Percentiles rank a stretch among this genome's conserved stretches.
phyloP scores from a whole-genome alignment of 768 basidiomycete genomes.

The Terana coerulea region DNA sequence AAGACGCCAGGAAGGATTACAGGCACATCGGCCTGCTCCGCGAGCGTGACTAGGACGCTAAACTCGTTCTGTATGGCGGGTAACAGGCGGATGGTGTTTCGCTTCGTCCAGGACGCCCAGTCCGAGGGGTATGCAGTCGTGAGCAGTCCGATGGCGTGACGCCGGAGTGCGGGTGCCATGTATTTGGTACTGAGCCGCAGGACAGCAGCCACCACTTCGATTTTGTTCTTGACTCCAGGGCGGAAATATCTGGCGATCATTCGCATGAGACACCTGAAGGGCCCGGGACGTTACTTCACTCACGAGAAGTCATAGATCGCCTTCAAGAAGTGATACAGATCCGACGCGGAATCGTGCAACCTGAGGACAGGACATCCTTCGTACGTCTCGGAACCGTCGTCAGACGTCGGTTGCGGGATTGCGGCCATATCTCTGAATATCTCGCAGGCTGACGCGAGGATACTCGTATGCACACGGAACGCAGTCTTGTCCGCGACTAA shows the following conservation, averaged over 20 bases:
- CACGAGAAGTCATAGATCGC: slow-evolving; percentile 4
- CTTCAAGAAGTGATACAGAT: slow-evolving; percentile 7
- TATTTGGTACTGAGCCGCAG: slow-evolving; percentile 23
- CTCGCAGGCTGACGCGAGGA: slow-evolving; percentile 17
- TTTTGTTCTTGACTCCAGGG: slow-evolving; percentile 11
- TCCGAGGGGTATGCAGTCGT: slow-evolving; percentile 17
- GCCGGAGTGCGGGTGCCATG: slow-evolving; percentile 9
- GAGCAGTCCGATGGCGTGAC: slow-evolving; percentile 16
- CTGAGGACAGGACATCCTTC: not conserved
- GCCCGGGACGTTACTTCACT: not conserved
- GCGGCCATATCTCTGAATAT: slow-evolving; percentile 22
- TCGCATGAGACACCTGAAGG: too few relatives aligned
- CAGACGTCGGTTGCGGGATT: slow-evolving; percentile 13
- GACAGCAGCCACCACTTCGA: slow-evolving; percentile 6
- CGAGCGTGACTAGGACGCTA: slow-evolving; percentile 11
- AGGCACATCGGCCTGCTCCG: slow-evolving; percentile 13
- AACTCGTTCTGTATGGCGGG: slow-evolving; percentile 8
- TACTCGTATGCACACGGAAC: slow-evolving; percentile 22
- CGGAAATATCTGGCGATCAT: slow-evolving; percentile 6
- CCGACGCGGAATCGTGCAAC: slow-evolving; percentile 1
- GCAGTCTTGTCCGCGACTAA: slow-evolving; percentile 19
- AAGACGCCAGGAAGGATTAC: slow-evolving; percentile 15
- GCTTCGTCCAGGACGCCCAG: slow-evolving; percentile 10
- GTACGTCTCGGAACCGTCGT: not conserved
- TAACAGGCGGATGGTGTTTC: slow-evolving; percentile 2